Evolutionary conservation across 169 alveolate genomes (phyloP), one percentile per base, ranked within the genome.

Genomic region (Cryptosporidium muris): DNA sequence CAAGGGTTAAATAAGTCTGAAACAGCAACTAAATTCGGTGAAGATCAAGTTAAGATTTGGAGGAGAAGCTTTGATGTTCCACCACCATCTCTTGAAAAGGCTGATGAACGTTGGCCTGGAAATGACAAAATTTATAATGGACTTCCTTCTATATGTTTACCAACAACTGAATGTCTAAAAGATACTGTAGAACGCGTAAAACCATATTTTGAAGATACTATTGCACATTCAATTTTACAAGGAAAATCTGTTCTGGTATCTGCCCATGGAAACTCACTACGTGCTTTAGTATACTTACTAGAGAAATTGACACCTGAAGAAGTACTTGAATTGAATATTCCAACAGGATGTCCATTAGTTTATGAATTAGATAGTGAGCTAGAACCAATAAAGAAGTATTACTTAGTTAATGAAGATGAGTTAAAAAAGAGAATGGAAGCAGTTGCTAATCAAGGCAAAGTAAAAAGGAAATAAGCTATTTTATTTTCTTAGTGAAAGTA

Each of bases 221-320:
- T 98, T 56, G 97, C 96, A 49, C 99, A 99, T 2, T 92, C 91
- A 34, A 82, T 97, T 65, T 90, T 95, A 81, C 92, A 91, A 16
- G 99, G 98, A 6, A 91, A 96, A 88, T 94, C 93, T 34, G 98
- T 97, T 16, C 89, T 97, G 51, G 96, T 97, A n/a, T 89, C 94
- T 64, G 99, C 99, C 36, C 99, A 98, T 89, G 99, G 99, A n/a
- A 98, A 98, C 92, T 95, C 98, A 37, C 91, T 98, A 48, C 93
- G 99, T 89, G 98, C 98, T 36, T 90, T 98, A 38, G 97, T 98
- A 34, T 96, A 97, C 95, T 95, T 95, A 81, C 89, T 98, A 49
- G 98, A 96, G 88, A 91, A 91, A 62, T 93, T 97, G 94, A 91
- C 94, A 51, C 98, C 96, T 51, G 96, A 94, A 42, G 98, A 95